Percentiles rank a stretch among this genome's conserved stretches.
Evolutionary conservation across 2,329 filamentous ascomycete species (phyloP).

Genomic region (Diaporthe capsici): DNA sequence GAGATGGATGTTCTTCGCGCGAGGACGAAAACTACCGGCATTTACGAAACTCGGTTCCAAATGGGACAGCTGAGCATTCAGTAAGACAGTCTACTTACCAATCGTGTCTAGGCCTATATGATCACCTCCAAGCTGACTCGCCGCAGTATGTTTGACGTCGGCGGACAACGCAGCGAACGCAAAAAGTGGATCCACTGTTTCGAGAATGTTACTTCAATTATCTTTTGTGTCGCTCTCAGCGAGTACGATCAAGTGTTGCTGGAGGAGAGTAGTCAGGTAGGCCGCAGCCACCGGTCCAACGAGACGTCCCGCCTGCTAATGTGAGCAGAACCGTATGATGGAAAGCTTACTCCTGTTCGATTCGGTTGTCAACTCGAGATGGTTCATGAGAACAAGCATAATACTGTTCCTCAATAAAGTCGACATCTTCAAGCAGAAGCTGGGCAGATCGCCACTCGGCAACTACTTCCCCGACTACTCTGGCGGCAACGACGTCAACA

Average conservation of each 20-base stretch:
- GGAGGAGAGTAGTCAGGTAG: conserved; percentile 96
- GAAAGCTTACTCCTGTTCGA: conserved; percentile 96
- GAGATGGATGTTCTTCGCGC: conserved; percentile 96
- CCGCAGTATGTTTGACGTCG: conserved; percentile 97
- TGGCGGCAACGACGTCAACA: conserved; percentile 96
- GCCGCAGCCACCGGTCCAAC: conserved; percentile 45
- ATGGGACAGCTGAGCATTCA: conserved; percentile 99
- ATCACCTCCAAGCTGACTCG: conserved; percentile 45
- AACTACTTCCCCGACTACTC: conserved; percentile 99
- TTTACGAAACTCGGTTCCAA: conserved; percentile 98
- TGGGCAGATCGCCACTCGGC: conserved; percentile 87
- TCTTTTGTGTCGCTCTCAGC: conserved; percentile 97
- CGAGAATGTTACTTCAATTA: conserved; percentile 99
- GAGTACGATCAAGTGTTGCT: conserved; percentile 98
- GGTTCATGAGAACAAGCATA: conserved; percentile 99
- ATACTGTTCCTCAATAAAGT: conserved; percentile 99
- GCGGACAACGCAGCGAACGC: conserved; percentile 94
- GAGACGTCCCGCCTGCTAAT: conserved; percentile 41
- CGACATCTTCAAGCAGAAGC: conserved; percentile 96
- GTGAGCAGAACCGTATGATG: conserved; percentile 95
- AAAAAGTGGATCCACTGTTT: conserved; percentile 99
- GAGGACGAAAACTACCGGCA: conserved; percentile 97
- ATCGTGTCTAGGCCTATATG: background rate
- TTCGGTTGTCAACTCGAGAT: conserved; percentile 97
- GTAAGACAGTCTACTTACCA: conserved; percentile 67